phyloP scores from a whole-genome alignment of 1,284 basidiomycete species.

The Tilletia setariae region DNA sequence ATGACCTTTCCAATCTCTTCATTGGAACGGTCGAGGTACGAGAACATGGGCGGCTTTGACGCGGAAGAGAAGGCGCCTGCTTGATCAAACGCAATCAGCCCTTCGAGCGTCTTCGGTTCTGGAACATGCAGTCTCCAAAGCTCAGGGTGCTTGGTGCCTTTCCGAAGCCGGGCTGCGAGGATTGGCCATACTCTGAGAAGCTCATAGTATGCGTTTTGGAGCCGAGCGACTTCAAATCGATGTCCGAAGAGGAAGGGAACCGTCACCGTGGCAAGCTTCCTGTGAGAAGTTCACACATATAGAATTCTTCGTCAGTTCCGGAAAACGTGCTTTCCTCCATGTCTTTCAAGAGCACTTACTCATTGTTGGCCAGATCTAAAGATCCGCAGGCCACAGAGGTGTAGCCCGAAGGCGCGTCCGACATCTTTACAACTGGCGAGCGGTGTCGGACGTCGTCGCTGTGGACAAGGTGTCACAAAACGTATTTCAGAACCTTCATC shows the following conservation, averaged over 20 bases:
- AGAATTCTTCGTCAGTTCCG: not conserved
- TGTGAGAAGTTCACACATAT: not conserved
- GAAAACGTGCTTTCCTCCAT: not conserved
- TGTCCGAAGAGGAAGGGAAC: not conserved
- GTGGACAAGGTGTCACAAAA: no score
- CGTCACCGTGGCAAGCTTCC: not conserved
- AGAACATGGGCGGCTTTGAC: not conserved
- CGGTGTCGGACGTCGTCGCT: not conserved
- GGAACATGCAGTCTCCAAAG: not conserved
- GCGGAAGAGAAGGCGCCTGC: not conserved
- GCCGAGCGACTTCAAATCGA: not conserved
- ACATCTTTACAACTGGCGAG: no score
- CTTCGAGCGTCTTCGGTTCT: not conserved
- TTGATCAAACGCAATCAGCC: not conserved
- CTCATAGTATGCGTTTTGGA: not conserved
- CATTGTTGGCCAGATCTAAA: conserved; percentile 7
- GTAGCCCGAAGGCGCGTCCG: not conserved
- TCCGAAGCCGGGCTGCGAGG: conserved; percentile 2
- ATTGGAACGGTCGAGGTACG: not conserved
- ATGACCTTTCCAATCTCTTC: not conserved
- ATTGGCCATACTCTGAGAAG: not conserved
- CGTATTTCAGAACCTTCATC: no score
- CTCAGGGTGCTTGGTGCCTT: not conserved
- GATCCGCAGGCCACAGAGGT: not conserved
- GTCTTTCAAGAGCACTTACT: not conserved